phyloP scores from a whole-genome alignment of 2,329 filamentous ascomycete species.

The Pseudopithomyces maydicus region DNA sequence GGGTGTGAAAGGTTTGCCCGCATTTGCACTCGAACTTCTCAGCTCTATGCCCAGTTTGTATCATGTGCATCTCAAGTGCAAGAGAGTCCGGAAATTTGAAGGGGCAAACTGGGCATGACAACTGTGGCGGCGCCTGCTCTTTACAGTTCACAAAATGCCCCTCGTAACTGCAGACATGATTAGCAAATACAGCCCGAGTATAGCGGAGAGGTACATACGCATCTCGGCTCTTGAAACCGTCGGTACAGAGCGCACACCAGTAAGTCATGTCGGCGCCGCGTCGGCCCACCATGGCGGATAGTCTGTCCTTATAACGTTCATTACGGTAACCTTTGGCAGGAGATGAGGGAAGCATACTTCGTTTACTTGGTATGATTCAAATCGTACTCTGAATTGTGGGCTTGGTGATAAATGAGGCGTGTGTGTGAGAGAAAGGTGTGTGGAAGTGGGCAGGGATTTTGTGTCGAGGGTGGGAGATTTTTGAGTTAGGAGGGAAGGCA shows the following conservation, averaged over 20 bases:
- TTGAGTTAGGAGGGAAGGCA: no score
- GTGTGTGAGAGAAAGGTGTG: no score
- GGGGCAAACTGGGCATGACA: constrained; percentile 18
- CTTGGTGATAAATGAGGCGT: no score
- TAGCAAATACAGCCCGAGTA: not conserved
- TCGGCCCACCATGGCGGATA: not conserved
- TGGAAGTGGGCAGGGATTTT: no score
- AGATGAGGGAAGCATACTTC: not conserved
- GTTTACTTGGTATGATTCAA: no score
- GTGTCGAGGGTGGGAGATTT: no score
- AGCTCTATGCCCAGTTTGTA: constrained; percentile 15
- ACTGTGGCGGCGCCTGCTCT: constrained; percentile 3
- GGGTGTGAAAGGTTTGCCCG: constrained; percentile 5
- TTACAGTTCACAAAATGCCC: constrained; percentile 20
- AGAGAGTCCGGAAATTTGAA: constrained; percentile 23
- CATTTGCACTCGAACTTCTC: constrained; percentile 8
- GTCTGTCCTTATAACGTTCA: not conserved
- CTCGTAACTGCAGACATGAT: not conserved
- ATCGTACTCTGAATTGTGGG: no score
- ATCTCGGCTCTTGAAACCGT: not conserved
- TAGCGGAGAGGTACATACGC: not conserved
- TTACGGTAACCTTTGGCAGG: not conserved
- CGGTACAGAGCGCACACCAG: not conserved
- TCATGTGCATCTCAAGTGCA: constrained; percentile 26
- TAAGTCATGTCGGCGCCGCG: not conserved